Base-by-base conservation (phyloP, 73 alveolate species). In the Paramecium caudatum region DNA sequence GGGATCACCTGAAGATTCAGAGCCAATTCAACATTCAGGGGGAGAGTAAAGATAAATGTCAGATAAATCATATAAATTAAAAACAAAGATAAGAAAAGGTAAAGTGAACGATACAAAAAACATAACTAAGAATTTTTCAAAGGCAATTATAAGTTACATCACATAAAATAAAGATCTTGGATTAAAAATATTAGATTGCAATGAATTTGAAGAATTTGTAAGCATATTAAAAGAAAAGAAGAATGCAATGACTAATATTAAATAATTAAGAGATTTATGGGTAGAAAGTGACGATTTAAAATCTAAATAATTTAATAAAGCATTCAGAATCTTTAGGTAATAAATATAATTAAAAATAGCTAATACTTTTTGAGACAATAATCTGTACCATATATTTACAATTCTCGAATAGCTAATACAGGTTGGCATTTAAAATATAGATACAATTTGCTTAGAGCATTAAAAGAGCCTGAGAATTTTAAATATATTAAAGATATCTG, bases 61-160 rank as follows among this genome's bases (percentile, higher is more conserved):
- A 3, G 39, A 65, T 25, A 65, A 65, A 32, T 3, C 83, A 25
- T 65, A 13, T 65, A 65, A 33, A 32, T 13, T 65, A 3, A 65
- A 65, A 15, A 65, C 3, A 16, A 74, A 74, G 68, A 74, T 27
- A 21, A 74, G 43, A 74, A 43, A 23, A 19, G 43, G 39, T 17
- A 74, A 86, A 86, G 63, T 86, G 10, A 86, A 86, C 45, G 93
- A 86, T 46, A 86, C 93, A 7, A 86, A 86, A 46, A 86, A 86
- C 15, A 86, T 86, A 6, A 70, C 93, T 19, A 86, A 86, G 46
- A 86, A 86, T 37, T 86, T 62, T 78, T 86, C 93, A 17, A 86
- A 86, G 45, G 93, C 93, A 17, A 86, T 86, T 4, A 86, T 86
- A 12, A 78, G 82, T 47, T 86, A 63, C 23, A 61, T 86, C 41